Base-by-base conservation (phyloP, 2,329 filamentous ascomycete genomes). In the Botrytis paeoniae region DNA sequence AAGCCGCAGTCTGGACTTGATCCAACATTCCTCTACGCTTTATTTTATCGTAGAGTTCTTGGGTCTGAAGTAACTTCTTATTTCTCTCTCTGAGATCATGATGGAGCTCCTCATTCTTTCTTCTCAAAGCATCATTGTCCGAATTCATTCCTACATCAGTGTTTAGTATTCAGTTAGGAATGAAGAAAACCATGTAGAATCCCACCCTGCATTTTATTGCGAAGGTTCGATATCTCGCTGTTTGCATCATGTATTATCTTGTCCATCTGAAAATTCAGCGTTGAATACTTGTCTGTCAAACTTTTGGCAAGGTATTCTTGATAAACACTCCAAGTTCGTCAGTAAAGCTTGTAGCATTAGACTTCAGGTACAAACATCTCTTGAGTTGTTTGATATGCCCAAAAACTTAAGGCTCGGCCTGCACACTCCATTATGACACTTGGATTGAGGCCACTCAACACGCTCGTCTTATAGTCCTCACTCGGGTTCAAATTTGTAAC, bases 391-490 rank as follows among this genome's bases (percentile, higher is more conserved):
- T 97, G 94, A 78, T 97, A 97, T 43, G 89, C 91, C 91, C 94
- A 97, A 80, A 97, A 97, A 45, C 88, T 89, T 76, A 97, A 82
- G 1, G 91, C 94, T 76, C 93, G 87, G 8, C 91, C 90, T 35
- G 93, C 92, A 81, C 94, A 97, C 78, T 97, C 95, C 87, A 97
- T 94, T 75, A 98, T 92, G 43, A 91, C 86, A 48, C 87, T 91
- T 0, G 95, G 95, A 74, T 89, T 93, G 1, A 98, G 83, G 0
- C 95, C 95, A 79, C 93, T 94, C 18, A 98, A 85, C 0, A 97
- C 88, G 74, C 91, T 95, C 0, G 93, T 94, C 82, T 97, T 97
- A 85, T 96, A 97, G 76, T 97, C 94, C 78, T 98, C 95, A 0
- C 89, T 91, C 0, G 94, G 94, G 74, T 91, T 92, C 59, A 98